A percentile compares a stretch with the other conserved stretches of the same genome.
These are phyloP conservation scores for Aspergillus tamarii DNA, from an alignment of 2,329 filamentous ascomycete genomes.

Conservation along the genomic window DNA sequence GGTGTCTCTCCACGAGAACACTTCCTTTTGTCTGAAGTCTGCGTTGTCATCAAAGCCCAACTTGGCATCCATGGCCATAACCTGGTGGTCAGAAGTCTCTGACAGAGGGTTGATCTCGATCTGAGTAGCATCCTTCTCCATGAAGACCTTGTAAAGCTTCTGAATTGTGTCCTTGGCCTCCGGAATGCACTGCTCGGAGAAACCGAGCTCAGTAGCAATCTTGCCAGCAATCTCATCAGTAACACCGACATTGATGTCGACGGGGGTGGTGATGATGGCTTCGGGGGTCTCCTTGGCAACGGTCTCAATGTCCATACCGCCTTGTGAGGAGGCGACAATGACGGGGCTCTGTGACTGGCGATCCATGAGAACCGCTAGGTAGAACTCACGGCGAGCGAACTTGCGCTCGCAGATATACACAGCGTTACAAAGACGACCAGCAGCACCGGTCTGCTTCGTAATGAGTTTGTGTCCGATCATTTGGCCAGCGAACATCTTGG, in stretches of 20 bases:
- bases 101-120: slow-evolving; percentile 99
- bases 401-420: slow-evolving; percentile 99
- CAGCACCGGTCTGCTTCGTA: slow-evolving; percentile 97
- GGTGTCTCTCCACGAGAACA: slow-evolving; percentile 91
- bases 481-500: slow-evolving; percentile 96
- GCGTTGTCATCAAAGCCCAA: slow-evolving; percentile 99
- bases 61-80: slow-evolving; percentile 99
- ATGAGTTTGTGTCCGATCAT: slow-evolving; percentile 99
- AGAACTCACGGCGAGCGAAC: slow-evolving; percentile 98
- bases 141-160: slow-evolving; percentile 98
- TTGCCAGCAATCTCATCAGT: slow-evolving; percentile 91
- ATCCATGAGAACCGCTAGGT: slow-evolving; percentile 98
- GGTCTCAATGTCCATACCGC: slow-evolving; percentile 98
- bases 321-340: slow-evolving; percentile 96
- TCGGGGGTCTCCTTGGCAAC: slow-evolving; percentile 98
- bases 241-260: slow-evolving; percentile 92
- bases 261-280: slow-evolving; percentile 89
- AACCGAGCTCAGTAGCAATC: slow-evolving; percentile 90
- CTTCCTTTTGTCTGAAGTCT: slow-evolving; percentile 95
- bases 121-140: slow-evolving; percentile 97
- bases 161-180: slow-evolving; percentile 95
- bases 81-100: slow-evolving; percentile 97
- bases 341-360: slow-evolving; percentile 86
- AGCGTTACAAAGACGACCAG: slow-evolving; percentile 89
- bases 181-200: slow-evolving; percentile 96